These are phyloP conservation scores for Alectoria sarmentosa DNA, from an alignment of 495 filamentous ascomycete genomes.

Conservation along the genomic window DNA sequence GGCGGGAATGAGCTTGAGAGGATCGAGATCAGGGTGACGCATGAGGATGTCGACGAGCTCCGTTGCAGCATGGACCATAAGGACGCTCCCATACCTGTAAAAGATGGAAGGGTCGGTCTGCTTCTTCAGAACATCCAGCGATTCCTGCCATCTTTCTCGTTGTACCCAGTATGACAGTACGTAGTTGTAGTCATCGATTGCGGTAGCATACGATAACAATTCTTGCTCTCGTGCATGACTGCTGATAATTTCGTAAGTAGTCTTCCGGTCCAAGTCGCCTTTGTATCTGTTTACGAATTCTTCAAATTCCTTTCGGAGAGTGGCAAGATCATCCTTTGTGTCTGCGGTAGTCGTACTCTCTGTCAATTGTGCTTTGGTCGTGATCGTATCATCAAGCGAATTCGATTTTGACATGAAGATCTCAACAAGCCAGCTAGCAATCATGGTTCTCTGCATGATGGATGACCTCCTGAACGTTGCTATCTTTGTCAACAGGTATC, in stretches of 20 bases:
- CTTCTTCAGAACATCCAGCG: constrained; percentile 77
- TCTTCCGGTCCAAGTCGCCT: constrained; percentile 78
- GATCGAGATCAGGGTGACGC: constrained; percentile 81
- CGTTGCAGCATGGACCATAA: constrained; percentile 80
- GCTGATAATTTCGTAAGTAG: constrained; percentile 91
- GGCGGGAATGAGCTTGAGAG: constrained; percentile 83
- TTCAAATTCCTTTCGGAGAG: constrained; percentile 70
- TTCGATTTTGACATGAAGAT: constrained; percentile 97
- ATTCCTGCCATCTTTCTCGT: constrained; percentile 87
- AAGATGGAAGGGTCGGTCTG: constrained; percentile 90
- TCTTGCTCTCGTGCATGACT: constrained; percentile 93
- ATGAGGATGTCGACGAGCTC: constrained; percentile 90
- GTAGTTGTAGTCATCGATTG: constrained; percentile 85
- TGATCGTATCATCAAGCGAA: constrained; percentile 85
- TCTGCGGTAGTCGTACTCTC: constrained; percentile 62
- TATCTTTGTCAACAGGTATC: constrained; percentile 82
- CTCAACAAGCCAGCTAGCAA: constrained; percentile 91
- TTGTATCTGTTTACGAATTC: constrained; percentile 82
- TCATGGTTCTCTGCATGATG: constrained; percentile 90
- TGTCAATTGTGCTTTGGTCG: constrained; percentile 77
- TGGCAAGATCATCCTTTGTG: constrained; percentile 62
- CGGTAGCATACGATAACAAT: constrained; percentile 80
- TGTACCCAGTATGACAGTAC: constrained; percentile 97
- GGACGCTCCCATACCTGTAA: constrained; percentile 91
- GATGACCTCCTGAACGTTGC: constrained; percentile 71